Evolutionary conservation across 805 yeast genomes (phyloP), one percentile per base, ranked within the genome.

Genomic region (Nakazawaea wyomingensis): DNA sequence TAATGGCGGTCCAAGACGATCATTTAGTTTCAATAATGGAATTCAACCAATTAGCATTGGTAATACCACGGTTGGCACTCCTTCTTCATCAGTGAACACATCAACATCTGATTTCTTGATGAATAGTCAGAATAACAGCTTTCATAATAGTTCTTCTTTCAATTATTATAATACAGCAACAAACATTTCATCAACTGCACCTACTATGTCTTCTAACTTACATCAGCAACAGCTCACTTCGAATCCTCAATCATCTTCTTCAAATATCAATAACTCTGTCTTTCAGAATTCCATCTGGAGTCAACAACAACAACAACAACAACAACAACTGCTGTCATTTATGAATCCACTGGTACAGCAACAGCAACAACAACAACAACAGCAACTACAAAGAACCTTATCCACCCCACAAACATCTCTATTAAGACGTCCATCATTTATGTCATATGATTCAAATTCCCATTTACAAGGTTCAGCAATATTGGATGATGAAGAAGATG

Each of bases 401-500:
- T 13, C 42, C 29, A 31, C 38, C 14, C 19, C 46, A 20, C 41
- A 48, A 20, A 37, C 33, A 7, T 27, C 33, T 19, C 14, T 17
- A 4, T 19, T 26, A 10, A 11, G 17, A 5, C 21, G 39, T 17
- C 32, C 41, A 13, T 20, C 22, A n/a, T 28, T 19, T 16, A 9
- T 29, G 19, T 18, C 41, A 4, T 48, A 47, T 28, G 50, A 38
- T 20, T 30, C 34, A 8, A 33, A 9, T 26, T 13, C 34, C 16
- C 31, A 28, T 11, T 28, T 36, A 35, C 34, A 26, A 18, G 35
- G 29, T 38, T 19, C 32, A 37, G 41, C 27, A 36, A 37, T 42
- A 17, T 34, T 45, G 9, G 51, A 37, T n/a, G 74, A 69, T 35
- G 76, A 71, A 35, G 72, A 57, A 28, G 63, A 54, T 38, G 70